Conservation (phyloP, 176 grass and related monocot species). For the Typha latifolia region DNA sequence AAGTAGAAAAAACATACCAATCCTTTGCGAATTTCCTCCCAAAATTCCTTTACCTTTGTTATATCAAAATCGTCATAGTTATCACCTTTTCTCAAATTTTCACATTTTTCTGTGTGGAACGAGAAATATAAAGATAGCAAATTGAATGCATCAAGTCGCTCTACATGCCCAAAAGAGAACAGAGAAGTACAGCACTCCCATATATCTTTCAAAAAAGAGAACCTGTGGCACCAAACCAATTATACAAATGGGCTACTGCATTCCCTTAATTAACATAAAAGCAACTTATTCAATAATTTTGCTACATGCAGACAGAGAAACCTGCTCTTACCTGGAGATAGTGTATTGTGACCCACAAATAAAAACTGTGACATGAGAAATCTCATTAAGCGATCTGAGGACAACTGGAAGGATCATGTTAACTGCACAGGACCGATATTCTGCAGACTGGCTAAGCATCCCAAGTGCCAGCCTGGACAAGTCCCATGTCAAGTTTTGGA, state of each 20-base stretch:
- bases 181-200: constrained; percentile 67
- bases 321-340: constrained; percentile 22
- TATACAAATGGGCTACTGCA: constrained; percentile 3
- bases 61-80: constrained; percentile 37
- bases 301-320: neutral
- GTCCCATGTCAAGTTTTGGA: constrained; percentile 65
- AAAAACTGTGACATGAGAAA: constrained; percentile 31
- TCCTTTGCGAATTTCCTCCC: constrained; percentile 70
- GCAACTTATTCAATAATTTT: neutral
- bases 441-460: constrained; percentile 43
- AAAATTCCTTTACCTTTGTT: constrained; percentile 50
- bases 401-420: constrained; percentile 48
- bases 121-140: constrained; percentile 64
- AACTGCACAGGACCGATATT: constrained; percentile 43
- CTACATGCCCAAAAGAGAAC: constrained; percentile 44
- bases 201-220: constrained; percentile 46
- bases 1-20: constrained; percentile 41
- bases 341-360: constrained; percentile 21
- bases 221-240: constrained; percentile 34
- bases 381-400: constrained; percentile 40
- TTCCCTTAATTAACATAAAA: neutral
- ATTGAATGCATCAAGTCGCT: constrained; percentile 58
- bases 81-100: constrained; percentile 2
- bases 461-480: constrained; percentile 51
- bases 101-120: constrained; percentile 3